A percentile compares a stretch with the other conserved stretches of the same genome.
Evolutionary conservation across 345 rosid genomes (phyloP).

Genomic region (Salix exigua): DNA sequence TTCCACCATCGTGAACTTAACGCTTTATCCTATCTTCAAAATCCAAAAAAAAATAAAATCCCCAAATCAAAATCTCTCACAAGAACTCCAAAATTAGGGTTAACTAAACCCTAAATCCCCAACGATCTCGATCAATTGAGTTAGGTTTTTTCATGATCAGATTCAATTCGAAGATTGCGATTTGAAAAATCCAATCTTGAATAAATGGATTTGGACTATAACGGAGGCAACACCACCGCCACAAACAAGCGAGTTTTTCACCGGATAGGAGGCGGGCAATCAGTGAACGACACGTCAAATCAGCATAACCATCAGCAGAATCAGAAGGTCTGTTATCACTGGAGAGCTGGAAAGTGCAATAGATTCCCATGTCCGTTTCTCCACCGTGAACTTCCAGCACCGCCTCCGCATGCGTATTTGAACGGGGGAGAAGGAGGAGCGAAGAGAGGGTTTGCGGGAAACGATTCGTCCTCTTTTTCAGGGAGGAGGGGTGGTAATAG

Average conservation of each 20-base stretch:
- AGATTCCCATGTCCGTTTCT: constrained; percentile 66
- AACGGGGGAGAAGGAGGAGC: constrained; percentile 35
- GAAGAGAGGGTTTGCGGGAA: constrained; percentile 58
- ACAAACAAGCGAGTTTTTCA: constrained; percentile 51
- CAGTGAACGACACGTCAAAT: constrained; percentile 19
- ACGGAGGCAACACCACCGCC: constrained; percentile 60
- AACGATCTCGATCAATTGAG: not conserved
- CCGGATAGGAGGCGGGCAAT: constrained; percentile 54
- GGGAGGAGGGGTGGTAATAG: constrained; percentile 62
- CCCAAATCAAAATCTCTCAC: not conserved
- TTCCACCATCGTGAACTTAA: not conserved
- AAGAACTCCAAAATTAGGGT: not conserved
- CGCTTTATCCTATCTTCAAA: not conserved
- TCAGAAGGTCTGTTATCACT: constrained; percentile 74
- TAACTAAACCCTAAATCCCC: not conserved
- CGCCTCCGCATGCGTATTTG: constrained; percentile 20
- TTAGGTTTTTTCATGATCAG: constrained; percentile 20
- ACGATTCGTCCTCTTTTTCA: constrained; percentile 46
- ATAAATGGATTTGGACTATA: constrained; percentile 67
- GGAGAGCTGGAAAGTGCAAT: constrained; percentile 83
- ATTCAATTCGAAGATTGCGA: not conserved
- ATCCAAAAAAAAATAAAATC: not conserved
- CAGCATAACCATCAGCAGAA: constrained; percentile 5
- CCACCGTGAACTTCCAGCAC: constrained; percentile 69
- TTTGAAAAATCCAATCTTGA: not conserved